Conservation (phyloP, 108 stramenopile genomes). For the Heterococcus sp. region DNA sequence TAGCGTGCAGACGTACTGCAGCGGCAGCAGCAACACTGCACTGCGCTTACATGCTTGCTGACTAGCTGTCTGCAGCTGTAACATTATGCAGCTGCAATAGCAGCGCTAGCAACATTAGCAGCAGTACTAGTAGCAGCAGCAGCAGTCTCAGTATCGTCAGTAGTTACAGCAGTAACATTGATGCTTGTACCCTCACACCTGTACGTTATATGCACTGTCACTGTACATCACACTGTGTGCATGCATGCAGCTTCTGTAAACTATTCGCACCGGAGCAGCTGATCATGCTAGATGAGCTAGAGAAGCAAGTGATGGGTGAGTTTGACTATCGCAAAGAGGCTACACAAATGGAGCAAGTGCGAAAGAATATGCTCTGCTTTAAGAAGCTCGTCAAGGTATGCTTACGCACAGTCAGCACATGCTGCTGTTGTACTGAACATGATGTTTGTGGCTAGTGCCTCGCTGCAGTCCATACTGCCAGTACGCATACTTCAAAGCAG, state of each 20-base stretch:
- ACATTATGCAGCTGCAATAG: too few relatives aligned
- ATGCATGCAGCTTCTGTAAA: conserved; percentile 29
- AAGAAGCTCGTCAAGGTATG: not conserved
- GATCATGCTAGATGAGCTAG: conserved; percentile 49
- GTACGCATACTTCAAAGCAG: too few relatives aligned
- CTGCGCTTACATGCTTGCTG: too few relatives aligned
- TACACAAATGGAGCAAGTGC: conserved; percentile 19
- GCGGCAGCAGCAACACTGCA: not conserved
- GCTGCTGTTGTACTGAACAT: too few relatives aligned
- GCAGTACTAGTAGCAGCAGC: too few relatives aligned
- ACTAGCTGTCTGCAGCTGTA: too few relatives aligned
- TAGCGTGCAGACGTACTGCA: not conserved
- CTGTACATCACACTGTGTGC: not conserved
- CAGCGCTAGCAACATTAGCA: too few relatives aligned
- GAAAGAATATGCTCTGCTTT: conserved; percentile 18
- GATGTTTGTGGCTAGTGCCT: too few relatives aligned
- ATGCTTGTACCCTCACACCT: not conserved
- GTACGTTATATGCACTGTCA: not conserved
- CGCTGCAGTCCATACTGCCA: too few relatives aligned
- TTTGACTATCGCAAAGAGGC: conserved; percentile 51
- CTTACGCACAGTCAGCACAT: too few relatives aligned
- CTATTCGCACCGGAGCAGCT: conserved; percentile 49
- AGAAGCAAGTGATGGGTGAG: conserved; percentile 53
- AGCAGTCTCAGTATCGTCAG: not conserved
- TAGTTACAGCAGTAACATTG: not conserved